Evolutionary conservation across 257 asterid species (phyloP).

Genomic region (Parsonsia alboflavescens): DNA sequence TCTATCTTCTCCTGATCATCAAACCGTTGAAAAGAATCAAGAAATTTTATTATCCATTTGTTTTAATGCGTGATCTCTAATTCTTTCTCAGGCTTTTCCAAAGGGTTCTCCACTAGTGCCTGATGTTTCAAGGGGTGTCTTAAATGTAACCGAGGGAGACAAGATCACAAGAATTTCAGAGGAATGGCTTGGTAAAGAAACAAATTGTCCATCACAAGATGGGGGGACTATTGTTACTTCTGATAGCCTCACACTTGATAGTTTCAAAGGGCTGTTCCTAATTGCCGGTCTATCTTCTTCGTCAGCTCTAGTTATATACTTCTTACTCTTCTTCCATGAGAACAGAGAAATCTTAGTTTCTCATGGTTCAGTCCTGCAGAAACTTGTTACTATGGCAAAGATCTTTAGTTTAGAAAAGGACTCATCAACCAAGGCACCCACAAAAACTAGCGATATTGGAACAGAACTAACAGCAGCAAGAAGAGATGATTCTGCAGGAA

Average conservation of each 20-base stretch:
- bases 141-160: constrained; percentile 37
- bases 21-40: too few relatives aligned
- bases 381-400: constrained; percentile 29
- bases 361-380: constrained; percentile 24
- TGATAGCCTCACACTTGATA: constrained; percentile 24
- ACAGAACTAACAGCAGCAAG: background rate
- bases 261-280: constrained; percentile 39
- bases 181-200: constrained; percentile 27
- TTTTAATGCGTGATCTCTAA: too few relatives aligned
- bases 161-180: constrained; percentile 16
- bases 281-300: constrained; percentile 37
- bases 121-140: constrained; percentile 41
- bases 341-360: constrained; percentile 14
- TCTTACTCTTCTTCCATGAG: constrained; percentile 25
- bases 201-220: constrained; percentile 6
- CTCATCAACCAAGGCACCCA: background rate
- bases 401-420: constrained; percentile 26
- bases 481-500: constrained; percentile 5
- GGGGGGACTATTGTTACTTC: constrained; percentile 16
- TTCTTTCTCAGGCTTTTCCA: constrained; percentile 38
- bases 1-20: too few relatives aligned
- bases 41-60: too few relatives aligned
- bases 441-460: background rate
- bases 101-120: constrained; percentile 45
- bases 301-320: constrained; percentile 29